Base-by-base conservation (phyloP, 768 basidiomycete species). In the Gloeopeniophorella convolvens region DNA sequence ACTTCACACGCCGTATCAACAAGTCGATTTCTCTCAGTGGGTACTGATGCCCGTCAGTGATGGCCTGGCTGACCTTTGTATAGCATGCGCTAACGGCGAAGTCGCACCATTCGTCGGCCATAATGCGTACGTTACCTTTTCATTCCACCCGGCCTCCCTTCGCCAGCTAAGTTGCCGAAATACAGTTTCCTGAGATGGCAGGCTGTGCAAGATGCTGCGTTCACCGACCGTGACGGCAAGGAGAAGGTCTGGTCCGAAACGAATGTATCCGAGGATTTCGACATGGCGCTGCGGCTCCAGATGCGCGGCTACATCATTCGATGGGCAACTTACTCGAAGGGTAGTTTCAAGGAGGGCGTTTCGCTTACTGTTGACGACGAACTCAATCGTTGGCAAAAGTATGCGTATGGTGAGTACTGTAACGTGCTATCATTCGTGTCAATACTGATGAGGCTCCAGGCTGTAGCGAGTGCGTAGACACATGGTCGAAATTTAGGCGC, bases 301-400 rank as follows among this genome's bases (percentile, higher is more conserved):
- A 70, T 85, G 64, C 70, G 70, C 43, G 73, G 68, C 8, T 70
- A 63, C 50, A 67, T 68, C 59, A 69, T 71, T 51, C 66, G 83
- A 48, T 85, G 88, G 90, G 86, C 90, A 20, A 88, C 86, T 4
- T 95, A 95, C 67, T 84, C 81, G 4, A 75, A 82, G 33, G 82
- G 89, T 42, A 83, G 77, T 5, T 94, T 93, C 72, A 87, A 91
- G 68, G 92, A 95, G 65, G 92, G 92, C 54, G 92, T 95, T 15
- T 88, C 85, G 1, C 73, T 95, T 15, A 92, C 92, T 0, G 81
- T 82, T 40, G 89, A 91, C 50, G 92, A 95, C 60, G 92, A 95
- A 66, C 70, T 94, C 12, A 93, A 92, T 61, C 70, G 92, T 5
- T 95, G 92, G 92, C 88, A 93, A 57, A 95, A 93, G 65, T 89